A percentile compares a stretch with the other conserved stretches of the same genome.
Conservation (phyloP, 2,329 filamentous ascomycete species). For the Hirsutella thompsonii region DNA sequence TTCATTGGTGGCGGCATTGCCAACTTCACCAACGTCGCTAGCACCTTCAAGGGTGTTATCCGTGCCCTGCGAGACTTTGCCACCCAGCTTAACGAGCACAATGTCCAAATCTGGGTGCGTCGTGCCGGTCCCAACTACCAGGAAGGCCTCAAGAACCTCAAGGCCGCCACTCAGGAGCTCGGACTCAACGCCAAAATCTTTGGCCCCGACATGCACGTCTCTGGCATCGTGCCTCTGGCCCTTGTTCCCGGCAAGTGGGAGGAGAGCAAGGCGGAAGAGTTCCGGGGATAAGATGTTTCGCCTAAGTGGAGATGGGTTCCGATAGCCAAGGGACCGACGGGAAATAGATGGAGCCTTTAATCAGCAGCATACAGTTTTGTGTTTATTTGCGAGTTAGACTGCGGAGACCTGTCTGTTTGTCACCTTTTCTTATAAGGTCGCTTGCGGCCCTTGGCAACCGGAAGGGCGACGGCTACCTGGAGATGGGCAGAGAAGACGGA, state of each 20-base stretch:
- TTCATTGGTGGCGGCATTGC: slow-evolving; percentile 99
- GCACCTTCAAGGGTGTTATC: slow-evolving; percentile 99
- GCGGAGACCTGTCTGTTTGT: slow-evolving; percentile 6
- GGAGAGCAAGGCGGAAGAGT: slow-evolving; percentile 48
- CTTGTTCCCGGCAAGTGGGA: slow-evolving; percentile 56
- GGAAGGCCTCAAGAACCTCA: slow-evolving; percentile 99
- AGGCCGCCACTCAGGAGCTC: slow-evolving; percentile 86
- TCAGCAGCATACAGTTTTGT: slow-evolving; percentile 15
- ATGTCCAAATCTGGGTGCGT: slow-evolving; percentile 93
- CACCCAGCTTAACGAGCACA: slow-evolving; percentile 81
- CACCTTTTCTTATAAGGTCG: not conserved
- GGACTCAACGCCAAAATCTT: slow-evolving; percentile 59
- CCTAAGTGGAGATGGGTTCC: not conserved
- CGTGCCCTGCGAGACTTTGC: slow-evolving; percentile 86
- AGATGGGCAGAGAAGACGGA: not conserved
- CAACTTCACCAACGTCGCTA: slow-evolving; percentile 99
- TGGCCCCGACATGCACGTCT: slow-evolving; percentile 84
- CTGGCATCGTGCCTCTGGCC: slow-evolving; percentile 88
- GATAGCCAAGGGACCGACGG: not conserved
- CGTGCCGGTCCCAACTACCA: slow-evolving; percentile 93
- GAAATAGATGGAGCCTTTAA: slow-evolving; percentile 9
- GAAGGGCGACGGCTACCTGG: not conserved
- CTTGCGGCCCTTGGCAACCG: not conserved
- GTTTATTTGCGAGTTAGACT: slow-evolving; percentile 20
- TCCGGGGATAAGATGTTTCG: slow-evolving; percentile 33